phyloP scores from a whole-genome alignment of 78 protist species.

The Chrysochromulina parva region DNA sequence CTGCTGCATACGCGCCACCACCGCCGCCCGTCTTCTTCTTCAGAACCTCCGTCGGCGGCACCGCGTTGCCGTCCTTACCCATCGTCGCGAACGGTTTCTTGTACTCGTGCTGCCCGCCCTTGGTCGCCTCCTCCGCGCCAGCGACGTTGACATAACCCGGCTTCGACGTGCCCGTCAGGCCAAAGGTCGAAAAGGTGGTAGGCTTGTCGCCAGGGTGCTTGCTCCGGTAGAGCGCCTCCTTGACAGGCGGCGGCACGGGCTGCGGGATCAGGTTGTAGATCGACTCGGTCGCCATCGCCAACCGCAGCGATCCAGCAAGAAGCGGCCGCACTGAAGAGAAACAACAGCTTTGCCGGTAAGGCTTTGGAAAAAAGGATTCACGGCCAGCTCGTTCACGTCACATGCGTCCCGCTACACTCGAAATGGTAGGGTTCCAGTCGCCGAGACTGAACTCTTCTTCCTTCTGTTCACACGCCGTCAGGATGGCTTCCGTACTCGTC shows the following conservation, averaged over 20 bases:
- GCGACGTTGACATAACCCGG: background rate
- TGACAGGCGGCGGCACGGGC: background rate
- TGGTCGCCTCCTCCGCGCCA: background rate
- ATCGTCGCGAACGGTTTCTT: background rate
- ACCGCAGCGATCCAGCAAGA: too few species aligned
- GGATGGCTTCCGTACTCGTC: too few species aligned
- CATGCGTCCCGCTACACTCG: too few species aligned
- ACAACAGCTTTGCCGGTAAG: too few species aligned
- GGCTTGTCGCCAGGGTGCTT: background rate
- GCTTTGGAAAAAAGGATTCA: too few species aligned
- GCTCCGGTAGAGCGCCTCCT: conserved; percentile 14
- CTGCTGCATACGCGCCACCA: background rate
- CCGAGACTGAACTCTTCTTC: too few species aligned
- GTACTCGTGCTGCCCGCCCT: background rate
- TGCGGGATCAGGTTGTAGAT: conserved; percentile 53
- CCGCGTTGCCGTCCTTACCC: background rate
- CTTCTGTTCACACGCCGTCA: too few species aligned
- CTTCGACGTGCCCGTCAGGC: background rate
- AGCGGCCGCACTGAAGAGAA: too few species aligned
- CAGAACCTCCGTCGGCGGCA: background rate
- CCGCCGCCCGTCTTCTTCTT: background rate
- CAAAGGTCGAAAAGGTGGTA: background rate
- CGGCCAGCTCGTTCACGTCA: too few species aligned
- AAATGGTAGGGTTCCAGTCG: too few species aligned
- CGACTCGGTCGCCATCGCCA: conserved; percentile 22